A percentile compares a stretch with the other conserved stretches of the same genome.
These are phyloP conservation scores for Filobasidium floriforme DNA, from an alignment of 768 basidiomycete genomes.

Conservation along the genomic window DNA sequence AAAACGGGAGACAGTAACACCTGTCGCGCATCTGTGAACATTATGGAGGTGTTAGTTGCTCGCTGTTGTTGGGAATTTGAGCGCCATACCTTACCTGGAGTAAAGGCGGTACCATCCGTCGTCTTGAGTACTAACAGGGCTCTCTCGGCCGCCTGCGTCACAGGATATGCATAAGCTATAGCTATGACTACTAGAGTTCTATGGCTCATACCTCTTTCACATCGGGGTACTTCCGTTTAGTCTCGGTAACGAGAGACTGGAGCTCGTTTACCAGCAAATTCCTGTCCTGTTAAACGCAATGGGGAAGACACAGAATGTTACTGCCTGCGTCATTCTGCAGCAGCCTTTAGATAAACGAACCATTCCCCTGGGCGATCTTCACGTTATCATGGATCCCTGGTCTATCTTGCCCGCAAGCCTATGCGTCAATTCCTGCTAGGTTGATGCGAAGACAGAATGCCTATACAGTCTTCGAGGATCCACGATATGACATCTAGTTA, in stretches of 20 bases:
- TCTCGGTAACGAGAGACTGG: conserved; percentile 76
- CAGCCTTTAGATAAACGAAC: neutral
- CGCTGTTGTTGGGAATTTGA: neutral
- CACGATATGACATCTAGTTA: too few species aligned
- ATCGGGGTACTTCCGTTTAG: conserved; percentile 79
- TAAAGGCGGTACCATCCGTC: neutral
- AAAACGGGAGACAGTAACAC: conserved; percentile 79
- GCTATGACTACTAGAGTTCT: neutral
- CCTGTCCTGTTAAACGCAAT: conserved; percentile 29
- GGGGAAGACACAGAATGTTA: too few species aligned
- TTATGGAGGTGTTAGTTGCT: conserved; percentile 49
- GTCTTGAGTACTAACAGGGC: conserved; percentile 34
- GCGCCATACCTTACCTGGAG: neutral
- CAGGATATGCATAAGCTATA: neutral
- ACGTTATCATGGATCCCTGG: too few species aligned
- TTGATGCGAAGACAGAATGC: too few species aligned
- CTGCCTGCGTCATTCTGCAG: neutral
- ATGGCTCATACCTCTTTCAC: conserved; percentile 68
- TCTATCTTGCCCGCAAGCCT: too few species aligned
- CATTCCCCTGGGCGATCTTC: too few species aligned
- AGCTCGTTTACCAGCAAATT: conserved; percentile 43
- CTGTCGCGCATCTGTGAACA: conserved; percentile 52
- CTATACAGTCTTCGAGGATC: too few species aligned
- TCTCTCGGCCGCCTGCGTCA: conserved; percentile 30
- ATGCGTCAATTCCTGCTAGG: too few species aligned